Percentiles rank a stretch among this genome's conserved stretches.
Conservation (phyloP, 176 grass and related monocot species). For the Puccinellia tenuiflora region DNA sequence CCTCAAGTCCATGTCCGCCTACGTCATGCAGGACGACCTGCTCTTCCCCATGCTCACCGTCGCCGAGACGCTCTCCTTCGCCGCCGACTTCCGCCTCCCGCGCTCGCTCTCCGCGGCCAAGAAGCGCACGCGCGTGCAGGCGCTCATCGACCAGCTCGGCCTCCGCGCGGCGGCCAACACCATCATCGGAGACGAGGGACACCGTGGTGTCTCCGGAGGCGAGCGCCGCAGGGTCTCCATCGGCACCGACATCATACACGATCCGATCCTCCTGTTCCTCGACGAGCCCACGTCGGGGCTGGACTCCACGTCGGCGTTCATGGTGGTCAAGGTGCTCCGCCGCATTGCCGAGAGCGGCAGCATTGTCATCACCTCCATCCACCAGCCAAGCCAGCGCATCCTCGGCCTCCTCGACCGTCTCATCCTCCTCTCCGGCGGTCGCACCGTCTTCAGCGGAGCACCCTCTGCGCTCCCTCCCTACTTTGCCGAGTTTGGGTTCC, state of each 20-base stretch:
- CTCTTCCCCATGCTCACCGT: slow-evolving; percentile 95
- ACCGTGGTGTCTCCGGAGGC: slow-evolving; percentile 85
- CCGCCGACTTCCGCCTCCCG: slow-evolving; percentile 93
- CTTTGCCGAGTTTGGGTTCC: slow-evolving; percentile 64
- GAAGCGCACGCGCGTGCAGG: slow-evolving; percentile 73
- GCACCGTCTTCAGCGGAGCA: slow-evolving; percentile 57
- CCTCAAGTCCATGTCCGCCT: slow-evolving; percentile 76
- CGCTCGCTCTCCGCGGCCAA: slow-evolving; percentile 50
- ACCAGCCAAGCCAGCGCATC: slow-evolving; percentile 86
- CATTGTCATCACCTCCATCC: slow-evolving; percentile 90
- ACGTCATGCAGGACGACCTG: slow-evolving; percentile 99
- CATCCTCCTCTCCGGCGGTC: slow-evolving; percentile 66
- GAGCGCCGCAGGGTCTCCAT: slow-evolving; percentile 88
- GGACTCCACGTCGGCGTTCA: slow-evolving; percentile 91
- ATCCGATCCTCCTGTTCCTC: slow-evolving; percentile 87
- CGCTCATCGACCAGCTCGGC: slow-evolving; percentile 86
- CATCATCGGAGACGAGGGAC: slow-evolving; percentile 95
- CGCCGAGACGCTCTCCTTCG: slow-evolving; percentile 82
- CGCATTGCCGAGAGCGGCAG: slow-evolving; percentile 76
- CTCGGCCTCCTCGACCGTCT: slow-evolving; percentile 69
- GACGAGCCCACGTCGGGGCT: slow-evolving; percentile 97
- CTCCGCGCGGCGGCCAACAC: slow-evolving; percentile 59
- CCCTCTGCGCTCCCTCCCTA: slow-evolving; percentile 46
- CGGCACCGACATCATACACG: slow-evolving; percentile 87
- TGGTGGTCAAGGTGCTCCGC: slow-evolving; percentile 88